phyloP scores from a whole-genome alignment of 1,284 basidiomycete species.

The Leccinum solheimii region DNA sequence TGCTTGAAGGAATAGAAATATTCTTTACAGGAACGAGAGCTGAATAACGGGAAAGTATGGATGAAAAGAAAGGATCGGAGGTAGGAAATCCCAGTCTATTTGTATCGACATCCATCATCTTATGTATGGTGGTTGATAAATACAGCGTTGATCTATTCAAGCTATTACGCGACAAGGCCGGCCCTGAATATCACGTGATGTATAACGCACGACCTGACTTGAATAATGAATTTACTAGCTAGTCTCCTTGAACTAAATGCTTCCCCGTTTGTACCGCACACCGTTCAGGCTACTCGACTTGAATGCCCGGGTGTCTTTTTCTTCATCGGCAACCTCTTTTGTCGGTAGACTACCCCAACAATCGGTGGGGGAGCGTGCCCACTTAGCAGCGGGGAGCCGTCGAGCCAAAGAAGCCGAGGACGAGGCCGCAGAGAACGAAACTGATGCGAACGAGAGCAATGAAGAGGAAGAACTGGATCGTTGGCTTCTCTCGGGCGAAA shows the following conservation, averaged over 20 bases:
- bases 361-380: slow-evolving; percentile 5
- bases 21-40: slow-evolving; percentile 47
- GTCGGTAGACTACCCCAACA: slow-evolving; percentile 14
- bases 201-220: slow-evolving; percentile 1
- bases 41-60: slow-evolving; percentile 54
- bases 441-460: slow-evolving; percentile 5
- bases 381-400: background rate
- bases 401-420: slow-evolving; percentile 7
- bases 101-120: slow-evolving; percentile 1
- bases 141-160: too few species aligned
- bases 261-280: slow-evolving; percentile 19
- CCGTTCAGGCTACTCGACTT: slow-evolving; percentile 12
- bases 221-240: slow-evolving; percentile 19
- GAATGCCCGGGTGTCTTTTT: slow-evolving; percentile 20
- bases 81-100: background rate
- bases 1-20: slow-evolving; percentile 40
- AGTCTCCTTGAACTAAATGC: slow-evolving; percentile 18
- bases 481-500: slow-evolving; percentile 12
- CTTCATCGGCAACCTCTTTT: slow-evolving; percentile 17
- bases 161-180: background rate
- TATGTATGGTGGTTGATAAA: background rate
- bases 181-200: slow-evolving; percentile 32
- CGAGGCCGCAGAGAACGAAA: slow-evolving; percentile 6
- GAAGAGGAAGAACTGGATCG: slow-evolving; percentile 14
- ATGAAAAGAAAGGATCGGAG: slow-evolving; percentile 31